Percentiles rank a stretch among this genome's conserved stretches.
Evolutionary conservation across 768 basidiomycete genomes (phyloP).

Genomic region (Tylopilus subfusipes): DNA sequence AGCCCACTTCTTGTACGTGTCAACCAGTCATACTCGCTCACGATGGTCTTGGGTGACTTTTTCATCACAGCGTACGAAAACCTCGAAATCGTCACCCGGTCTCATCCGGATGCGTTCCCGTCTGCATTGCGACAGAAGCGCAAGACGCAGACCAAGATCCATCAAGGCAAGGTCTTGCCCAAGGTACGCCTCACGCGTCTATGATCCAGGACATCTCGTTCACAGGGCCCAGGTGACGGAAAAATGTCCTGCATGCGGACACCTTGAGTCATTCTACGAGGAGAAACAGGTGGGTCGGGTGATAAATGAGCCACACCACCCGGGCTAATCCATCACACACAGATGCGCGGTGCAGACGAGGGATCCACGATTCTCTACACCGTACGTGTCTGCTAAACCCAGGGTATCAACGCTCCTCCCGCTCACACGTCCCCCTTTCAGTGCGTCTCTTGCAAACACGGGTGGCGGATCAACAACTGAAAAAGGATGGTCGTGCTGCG

Average conservation of each 20-base stretch:
- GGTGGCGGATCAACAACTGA: slow-evolving; percentile 81
- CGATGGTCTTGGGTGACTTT: background rate
- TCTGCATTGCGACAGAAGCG: slow-evolving; percentile 81
- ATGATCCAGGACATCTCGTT: background rate
- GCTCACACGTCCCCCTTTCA: slow-evolving; percentile 29
- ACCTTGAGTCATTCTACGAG: slow-evolving; percentile 82
- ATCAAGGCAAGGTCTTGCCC: slow-evolving; percentile 65
- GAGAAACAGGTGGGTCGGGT: slow-evolving; percentile 67
- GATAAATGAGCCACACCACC: background rate
- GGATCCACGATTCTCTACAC: slow-evolving; percentile 93
- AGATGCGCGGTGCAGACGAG: slow-evolving; percentile 91
- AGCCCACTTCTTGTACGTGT: slow-evolving; percentile 83
- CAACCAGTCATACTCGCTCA: background rate
- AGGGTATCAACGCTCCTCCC: background rate
- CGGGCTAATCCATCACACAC: slow-evolving; percentile 1
- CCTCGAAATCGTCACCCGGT: slow-evolving; percentile 83
- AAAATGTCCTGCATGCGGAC: slow-evolving; percentile 84
- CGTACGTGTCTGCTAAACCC: slow-evolving; percentile 45
- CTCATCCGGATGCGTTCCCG: slow-evolving; percentile 93
- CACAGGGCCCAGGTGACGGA: slow-evolving; percentile 64
- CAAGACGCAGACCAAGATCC: slow-evolving; percentile 82
- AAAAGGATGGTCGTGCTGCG: background rate
- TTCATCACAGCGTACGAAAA: slow-evolving; percentile 82
- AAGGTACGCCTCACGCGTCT: slow-evolving; percentile 50
- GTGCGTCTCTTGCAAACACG: slow-evolving; percentile 75